Evolutionary conservation across 768 basidiomycete species (phyloP).

Genomic region (Leccinum boreale): DNA sequence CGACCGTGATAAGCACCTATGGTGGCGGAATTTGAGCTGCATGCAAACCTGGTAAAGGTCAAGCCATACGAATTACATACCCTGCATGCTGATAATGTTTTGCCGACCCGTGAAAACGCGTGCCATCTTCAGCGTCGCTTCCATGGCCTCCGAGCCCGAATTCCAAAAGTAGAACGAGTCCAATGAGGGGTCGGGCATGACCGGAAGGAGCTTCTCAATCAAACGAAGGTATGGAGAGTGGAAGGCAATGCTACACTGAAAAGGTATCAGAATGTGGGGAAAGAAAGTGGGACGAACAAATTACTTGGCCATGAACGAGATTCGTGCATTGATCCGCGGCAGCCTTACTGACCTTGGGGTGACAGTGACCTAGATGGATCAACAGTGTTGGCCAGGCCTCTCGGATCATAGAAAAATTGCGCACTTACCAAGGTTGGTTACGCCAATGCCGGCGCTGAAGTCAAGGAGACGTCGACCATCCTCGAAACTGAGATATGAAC

Average conservation of each 20-base stretch:
- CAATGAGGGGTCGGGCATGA: conserved; percentile 88
- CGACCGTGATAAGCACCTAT: conserved; percentile 85
- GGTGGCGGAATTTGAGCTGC: not conserved
- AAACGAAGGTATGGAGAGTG: conserved; percentile 84
- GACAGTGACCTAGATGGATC: conserved; percentile 66
- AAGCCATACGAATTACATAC: conserved; percentile 29
- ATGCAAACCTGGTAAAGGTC: not conserved
- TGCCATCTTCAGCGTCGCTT: conserved; percentile 87
- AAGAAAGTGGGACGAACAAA: not conserved
- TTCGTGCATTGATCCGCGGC: conserved; percentile 86
- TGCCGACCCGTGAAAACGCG: conserved; percentile 73
- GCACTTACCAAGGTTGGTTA: conserved; percentile 71
- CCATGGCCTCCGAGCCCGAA: conserved; percentile 92
- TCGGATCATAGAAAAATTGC: not conserved
- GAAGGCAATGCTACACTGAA: conserved; percentile 87
- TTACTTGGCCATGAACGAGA: conserved; percentile 75
- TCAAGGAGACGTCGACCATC: conserved; percentile 77
- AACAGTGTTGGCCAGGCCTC: not conserved
- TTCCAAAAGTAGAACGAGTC: conserved; percentile 98
- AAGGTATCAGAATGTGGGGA: not conserved
- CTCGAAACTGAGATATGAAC: conserved; percentile 68
- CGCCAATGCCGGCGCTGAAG: conserved; percentile 86
- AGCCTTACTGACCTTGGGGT: conserved; percentile 81
- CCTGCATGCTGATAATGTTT: conserved; percentile 92
- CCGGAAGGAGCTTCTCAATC: conserved; percentile 77